Base-by-base conservation (phyloP, 495 filamentous ascomycete genomes). In the Chaetomium cochliodes region DNA sequence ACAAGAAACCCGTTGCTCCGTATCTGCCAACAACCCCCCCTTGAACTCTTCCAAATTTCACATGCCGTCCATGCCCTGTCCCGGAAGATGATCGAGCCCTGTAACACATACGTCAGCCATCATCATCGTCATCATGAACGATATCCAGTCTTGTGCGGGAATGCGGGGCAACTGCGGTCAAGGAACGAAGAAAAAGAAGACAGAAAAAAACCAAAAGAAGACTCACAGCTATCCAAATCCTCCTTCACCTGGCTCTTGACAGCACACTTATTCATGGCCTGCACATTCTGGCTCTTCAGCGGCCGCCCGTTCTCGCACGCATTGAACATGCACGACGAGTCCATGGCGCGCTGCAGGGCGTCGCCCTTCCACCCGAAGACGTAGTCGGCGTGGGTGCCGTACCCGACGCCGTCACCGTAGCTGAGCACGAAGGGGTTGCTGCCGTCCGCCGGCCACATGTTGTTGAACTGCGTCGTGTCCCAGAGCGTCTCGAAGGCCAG, bases 401-500 rank as follows among this genome's bases (percentile, higher is more conserved):
- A 81, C 12, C 81, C 79, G 49, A 68, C 58, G 53, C 20, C 23
- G 69, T 71, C 70, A 56, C 69, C 67, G 49, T 64, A 69, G 66
- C 61, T 65, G 25, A 74, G 59, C 23, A 82, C 79, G 65, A 84
- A 82, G 16, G 81, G 81, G 56, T 82, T 76, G 9, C 74, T 70
- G 12, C 76, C 73, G 37, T 77, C 79, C 6, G 71, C 65, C 22
- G 80, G 80, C 79, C 81, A 82, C 71, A 80, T 65, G 71, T 60
- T 70, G 71, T 77, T 74, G 72, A 82, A 83, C 64, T 75, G 67
- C 63, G 77, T 77, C 5, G 81, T 81, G 68, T 82, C 79, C 80
- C 80, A 84, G 62, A 81, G 77, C 7, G 80, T 80, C 67, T 84
- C 81, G 73, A 80, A 82, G 9, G 79, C 79, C 4, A 84, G 65